Evolutionary conservation across 2,329 filamentous ascomycete genomes (phyloP), one percentile per base, ranked within the genome.

Genomic region (Xylaria sp.): DNA sequence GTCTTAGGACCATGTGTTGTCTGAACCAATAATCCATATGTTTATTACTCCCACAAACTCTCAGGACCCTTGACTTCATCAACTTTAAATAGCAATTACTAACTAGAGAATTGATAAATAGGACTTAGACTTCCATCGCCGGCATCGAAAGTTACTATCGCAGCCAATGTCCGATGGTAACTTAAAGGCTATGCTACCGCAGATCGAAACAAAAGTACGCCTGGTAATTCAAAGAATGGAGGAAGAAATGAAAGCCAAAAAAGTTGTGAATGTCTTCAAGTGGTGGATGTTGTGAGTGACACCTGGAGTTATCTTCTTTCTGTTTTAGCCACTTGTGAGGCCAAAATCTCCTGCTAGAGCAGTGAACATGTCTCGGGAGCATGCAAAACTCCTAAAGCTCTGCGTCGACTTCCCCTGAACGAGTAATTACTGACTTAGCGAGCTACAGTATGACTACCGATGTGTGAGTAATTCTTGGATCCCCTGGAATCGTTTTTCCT

Each of bases 211-310:
- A 7, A 50, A 50, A 6, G 25, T 50, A 10, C 46, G 25, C 25
- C n/a, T 50, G 46, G 25, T 15, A 13, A 30, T 50, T 30, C 7
- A 50, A n/a, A 28, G 10, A 10, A 50, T 50, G 46, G 46, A 23
- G n/a, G 46, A 50, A n/a, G 46, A 50, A 10, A 50, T 50, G 46
- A 28, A 30, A 30, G 4, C 64, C 0, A 73, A 74, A 6, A 82
- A 82, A 0, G 70, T 46, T 5, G 64, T 68, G 80, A 85, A 89
- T 67, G 75, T 88, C 0, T 80, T 81, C 65, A 86, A 86, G 64
- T 89, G 86, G 86, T 85, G 80, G 77, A 74, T 82, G 6, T 86
- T 86, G 43, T 46, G 20, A 46, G 43, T 46, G 13, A 46, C n/a
- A n/a, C n/a, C n/a, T n/a, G n/a, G n/a, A n/a, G n/a, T n/a, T n/a